Conservation (phyloP, 192 early-diverging fungal genomes). For the Coemansia aciculifera region DNA sequence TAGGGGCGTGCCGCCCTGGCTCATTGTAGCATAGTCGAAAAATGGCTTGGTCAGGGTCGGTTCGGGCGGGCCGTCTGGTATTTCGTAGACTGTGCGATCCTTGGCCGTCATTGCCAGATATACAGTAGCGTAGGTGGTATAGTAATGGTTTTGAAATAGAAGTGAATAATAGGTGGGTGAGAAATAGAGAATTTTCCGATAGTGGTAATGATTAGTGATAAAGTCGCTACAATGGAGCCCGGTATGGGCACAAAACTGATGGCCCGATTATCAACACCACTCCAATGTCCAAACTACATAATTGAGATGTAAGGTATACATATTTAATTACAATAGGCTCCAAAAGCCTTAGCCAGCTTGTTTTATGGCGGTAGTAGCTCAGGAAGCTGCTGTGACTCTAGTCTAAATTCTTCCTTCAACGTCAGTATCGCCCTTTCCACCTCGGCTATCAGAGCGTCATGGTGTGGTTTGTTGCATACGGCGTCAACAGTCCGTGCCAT, state of each 20-base stretch:
- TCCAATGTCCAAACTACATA: not conserved
- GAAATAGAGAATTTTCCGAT: not conserved
- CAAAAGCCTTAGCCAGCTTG: not conserved
- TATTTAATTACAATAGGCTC: not conserved
- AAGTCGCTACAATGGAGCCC: not conserved
- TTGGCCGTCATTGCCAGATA: conserved; percentile 12
- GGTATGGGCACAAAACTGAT: not conserved
- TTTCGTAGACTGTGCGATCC: conserved; percentile 33
- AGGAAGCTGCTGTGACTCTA: too few species aligned
- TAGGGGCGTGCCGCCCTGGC: conserved; percentile 54
- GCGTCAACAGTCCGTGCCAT: not conserved
- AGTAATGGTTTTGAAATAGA: not conserved
- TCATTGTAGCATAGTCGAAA: conserved; percentile 58
- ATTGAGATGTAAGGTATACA: not conserved
- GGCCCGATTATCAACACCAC: not conserved
- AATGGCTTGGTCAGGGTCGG: conserved; percentile 39
- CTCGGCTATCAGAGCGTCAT: not conserved
- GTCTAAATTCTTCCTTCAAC: not conserved
- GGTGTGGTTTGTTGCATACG: not conserved
- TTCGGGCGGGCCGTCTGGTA: conserved; percentile 50
- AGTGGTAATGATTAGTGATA: not conserved
- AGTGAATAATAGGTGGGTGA: not conserved
- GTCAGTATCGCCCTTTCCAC: not conserved
- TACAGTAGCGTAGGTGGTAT: not conserved
- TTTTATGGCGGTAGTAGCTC: not conserved